phyloP scores from a whole-genome alignment of 2,329 filamentous ascomycete species.

The Amauroascus verrucosus region DNA sequence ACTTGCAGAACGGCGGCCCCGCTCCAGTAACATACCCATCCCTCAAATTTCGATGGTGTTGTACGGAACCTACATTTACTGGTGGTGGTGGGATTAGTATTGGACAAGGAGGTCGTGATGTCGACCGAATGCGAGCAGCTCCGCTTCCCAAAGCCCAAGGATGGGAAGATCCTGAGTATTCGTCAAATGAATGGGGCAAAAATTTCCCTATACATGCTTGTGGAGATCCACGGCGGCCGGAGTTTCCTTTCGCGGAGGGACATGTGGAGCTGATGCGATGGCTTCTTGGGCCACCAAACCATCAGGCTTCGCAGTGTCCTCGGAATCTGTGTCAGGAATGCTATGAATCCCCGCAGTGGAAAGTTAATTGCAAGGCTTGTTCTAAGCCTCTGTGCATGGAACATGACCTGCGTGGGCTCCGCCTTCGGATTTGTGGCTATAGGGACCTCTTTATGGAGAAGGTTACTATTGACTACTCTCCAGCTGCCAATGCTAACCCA shows the following conservation, averaged over 20 bases:
- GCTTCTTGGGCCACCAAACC: constrained; percentile 40
- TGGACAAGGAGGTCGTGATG: constrained; percentile 43
- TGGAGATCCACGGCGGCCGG: constrained; percentile 30
- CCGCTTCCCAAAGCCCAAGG: constrained; percentile 46
- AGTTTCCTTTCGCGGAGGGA: constrained; percentile 32
- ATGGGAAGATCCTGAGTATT: constrained; percentile 48
- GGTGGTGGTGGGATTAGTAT: constrained; percentile 51
- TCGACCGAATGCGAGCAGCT: constrained; percentile 47
- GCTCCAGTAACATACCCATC: constrained; percentile 35
- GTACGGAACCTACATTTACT: constrained; percentile 50
- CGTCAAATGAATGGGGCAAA: constrained; percentile 33
- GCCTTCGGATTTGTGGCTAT: constrained; percentile 48
- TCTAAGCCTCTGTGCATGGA: constrained; percentile 49
- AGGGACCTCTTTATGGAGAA: constrained; percentile 46
- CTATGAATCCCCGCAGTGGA: constrained; percentile 49
- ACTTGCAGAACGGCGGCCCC: constrained; percentile 27
- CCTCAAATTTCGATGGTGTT: constrained; percentile 51
- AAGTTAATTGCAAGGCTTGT: constrained; percentile 49
- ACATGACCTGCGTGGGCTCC: constrained; percentile 48
- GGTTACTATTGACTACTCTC: constrained; percentile 28
- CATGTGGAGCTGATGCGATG: constrained; percentile 37
- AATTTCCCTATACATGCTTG: constrained; percentile 33
- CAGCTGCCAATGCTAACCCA: constrained; percentile 9
- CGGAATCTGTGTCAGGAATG: constrained; percentile 49
- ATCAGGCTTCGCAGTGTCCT: constrained; percentile 41